Conservation (phyloP, 202 grass and related monocot species). For the Saccharum hybrid region DNA sequence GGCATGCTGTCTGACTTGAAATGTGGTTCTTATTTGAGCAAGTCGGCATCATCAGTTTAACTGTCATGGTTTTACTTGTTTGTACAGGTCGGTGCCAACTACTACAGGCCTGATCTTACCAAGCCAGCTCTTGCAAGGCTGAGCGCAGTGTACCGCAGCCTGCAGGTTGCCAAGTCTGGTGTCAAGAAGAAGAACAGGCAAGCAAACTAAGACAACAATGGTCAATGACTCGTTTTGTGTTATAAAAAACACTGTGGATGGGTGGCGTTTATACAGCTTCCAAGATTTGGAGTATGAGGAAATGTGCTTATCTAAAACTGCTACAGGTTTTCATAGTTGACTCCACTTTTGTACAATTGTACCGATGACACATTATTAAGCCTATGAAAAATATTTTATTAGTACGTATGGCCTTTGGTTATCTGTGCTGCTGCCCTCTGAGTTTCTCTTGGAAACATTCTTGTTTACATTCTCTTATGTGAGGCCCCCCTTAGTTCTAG, state of each 20-base stretch:
- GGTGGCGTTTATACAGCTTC: background rate
- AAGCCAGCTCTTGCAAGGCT: slow-evolving; percentile 70
- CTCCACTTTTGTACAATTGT: slow-evolving; percentile 22
- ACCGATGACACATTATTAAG: background rate
- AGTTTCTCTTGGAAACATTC: background rate
- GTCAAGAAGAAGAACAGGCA: slow-evolving; percentile 86
- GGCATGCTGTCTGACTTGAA: no score
- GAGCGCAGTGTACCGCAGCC: slow-evolving; percentile 68
- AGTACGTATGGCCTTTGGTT: background rate
- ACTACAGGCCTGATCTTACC: slow-evolving; percentile 88
- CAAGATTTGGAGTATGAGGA: slow-evolving; percentile 24
- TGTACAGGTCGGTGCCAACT: slow-evolving; percentile 61
- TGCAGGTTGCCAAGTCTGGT: slow-evolving; percentile 81
- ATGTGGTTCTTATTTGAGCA: background rate
- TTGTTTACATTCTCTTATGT: no score
- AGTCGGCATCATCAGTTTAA: background rate
- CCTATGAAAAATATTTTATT: background rate
- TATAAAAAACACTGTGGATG: no score
- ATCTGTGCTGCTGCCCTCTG: background rate
- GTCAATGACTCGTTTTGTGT: no score
- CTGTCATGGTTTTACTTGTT: background rate
- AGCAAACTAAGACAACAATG: no score
- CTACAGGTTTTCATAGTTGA: slow-evolving; percentile 5
- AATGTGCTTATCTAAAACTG: background rate
- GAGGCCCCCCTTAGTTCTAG: no score